Evolutionary conservation across 495 filamentous ascomycete species (phyloP).

Genomic region (Polyplosphaeria fusca): DNA sequence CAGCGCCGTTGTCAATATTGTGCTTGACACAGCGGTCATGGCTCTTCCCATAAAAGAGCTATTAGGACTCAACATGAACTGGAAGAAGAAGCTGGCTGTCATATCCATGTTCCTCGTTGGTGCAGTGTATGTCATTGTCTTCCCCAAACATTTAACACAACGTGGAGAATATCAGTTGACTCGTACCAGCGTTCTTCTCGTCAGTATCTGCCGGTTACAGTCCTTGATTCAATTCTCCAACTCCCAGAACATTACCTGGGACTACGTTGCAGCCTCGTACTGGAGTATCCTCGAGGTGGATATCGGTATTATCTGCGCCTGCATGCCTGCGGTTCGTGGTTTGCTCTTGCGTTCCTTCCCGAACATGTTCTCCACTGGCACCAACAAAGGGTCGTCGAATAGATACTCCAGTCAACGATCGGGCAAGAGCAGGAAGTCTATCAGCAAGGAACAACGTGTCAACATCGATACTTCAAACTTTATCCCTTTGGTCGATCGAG

Average conservation of each 20-base stretch:
- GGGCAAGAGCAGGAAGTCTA: too few relatives aligned
- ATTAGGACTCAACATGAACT: conserved; percentile 43
- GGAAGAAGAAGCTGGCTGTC: conserved; percentile 50
- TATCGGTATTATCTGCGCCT: conserved; percentile 39
- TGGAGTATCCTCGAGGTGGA: conserved; percentile 38
- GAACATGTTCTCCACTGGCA: too few relatives aligned
- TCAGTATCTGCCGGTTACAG: conserved; percentile 44
- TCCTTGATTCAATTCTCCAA: conserved; percentile 41
- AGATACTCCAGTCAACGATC: too few relatives aligned
- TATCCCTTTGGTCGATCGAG: too few relatives aligned
- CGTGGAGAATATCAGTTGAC: neutral
- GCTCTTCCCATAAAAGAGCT: conserved; percentile 46
- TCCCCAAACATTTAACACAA: conserved; percentile 9
- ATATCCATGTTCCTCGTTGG: conserved; percentile 53
- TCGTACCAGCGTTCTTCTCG: conserved; percentile 39
- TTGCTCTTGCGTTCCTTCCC: conserved; percentile 9
- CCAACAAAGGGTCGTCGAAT: too few relatives aligned
- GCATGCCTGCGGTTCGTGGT: conserved; percentile 34
- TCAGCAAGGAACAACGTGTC: too few relatives aligned
- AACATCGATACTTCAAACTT: too few relatives aligned
- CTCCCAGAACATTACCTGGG: conserved; percentile 32
- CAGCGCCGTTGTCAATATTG: conserved; percentile 29
- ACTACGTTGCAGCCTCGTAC: conserved; percentile 24
- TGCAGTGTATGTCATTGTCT: conserved; percentile 45
- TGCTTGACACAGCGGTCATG: conserved; percentile 32